Conservation (phyloP, 495 filamentous ascomycete genomes). For the Podospora appendiculata region DNA sequence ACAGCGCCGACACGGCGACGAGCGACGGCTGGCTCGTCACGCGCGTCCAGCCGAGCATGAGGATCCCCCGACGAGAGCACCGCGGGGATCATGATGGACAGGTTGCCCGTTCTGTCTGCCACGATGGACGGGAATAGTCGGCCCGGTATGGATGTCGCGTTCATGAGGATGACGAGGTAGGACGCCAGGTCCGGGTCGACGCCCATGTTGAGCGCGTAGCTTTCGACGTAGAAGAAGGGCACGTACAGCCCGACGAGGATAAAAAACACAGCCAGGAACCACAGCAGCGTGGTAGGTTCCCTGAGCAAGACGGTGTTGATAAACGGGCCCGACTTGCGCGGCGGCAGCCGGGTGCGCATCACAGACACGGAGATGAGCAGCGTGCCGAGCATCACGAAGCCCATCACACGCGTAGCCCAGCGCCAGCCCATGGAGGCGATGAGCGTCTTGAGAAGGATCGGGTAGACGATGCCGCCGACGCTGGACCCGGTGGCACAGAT, state of each 20-base stretch:
- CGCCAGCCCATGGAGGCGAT: constrained; percentile 51
- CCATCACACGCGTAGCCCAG: constrained; percentile 60
- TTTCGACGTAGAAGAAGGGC: constrained; percentile 56
- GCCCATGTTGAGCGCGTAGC: constrained; percentile 41
- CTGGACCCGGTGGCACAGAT: constrained; percentile 57
- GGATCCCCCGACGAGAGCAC: constrained; percentile 21
- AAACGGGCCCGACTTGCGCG: constrained; percentile 21
- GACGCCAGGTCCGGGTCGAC: constrained; percentile 37
- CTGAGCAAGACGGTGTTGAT: constrained; percentile 24
- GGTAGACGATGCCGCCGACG: constrained; percentile 61
- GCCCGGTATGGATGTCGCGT: constrained; percentile 37
- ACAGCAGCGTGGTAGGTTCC: constrained; percentile 32
- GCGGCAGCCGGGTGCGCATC: constrained; percentile 36
- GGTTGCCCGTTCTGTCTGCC: constrained; percentile 30
- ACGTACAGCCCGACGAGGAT: constrained; percentile 58
- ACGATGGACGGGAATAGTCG: constrained; percentile 35
- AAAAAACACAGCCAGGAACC: constrained; percentile 48
- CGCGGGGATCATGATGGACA: constrained; percentile 23
- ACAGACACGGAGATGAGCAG: constrained; percentile 47
- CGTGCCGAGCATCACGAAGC: constrained; percentile 46
- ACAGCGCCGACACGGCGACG: constrained; percentile 32
- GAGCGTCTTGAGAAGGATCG: constrained; percentile 51
- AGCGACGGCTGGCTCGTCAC: constrained; percentile 23
- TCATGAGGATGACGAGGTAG: constrained; percentile 42
- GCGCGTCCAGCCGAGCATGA: constrained; percentile 29